phyloP scores from a whole-genome alignment of 345 rosid species.

The Triadica sebifera region DNA sequence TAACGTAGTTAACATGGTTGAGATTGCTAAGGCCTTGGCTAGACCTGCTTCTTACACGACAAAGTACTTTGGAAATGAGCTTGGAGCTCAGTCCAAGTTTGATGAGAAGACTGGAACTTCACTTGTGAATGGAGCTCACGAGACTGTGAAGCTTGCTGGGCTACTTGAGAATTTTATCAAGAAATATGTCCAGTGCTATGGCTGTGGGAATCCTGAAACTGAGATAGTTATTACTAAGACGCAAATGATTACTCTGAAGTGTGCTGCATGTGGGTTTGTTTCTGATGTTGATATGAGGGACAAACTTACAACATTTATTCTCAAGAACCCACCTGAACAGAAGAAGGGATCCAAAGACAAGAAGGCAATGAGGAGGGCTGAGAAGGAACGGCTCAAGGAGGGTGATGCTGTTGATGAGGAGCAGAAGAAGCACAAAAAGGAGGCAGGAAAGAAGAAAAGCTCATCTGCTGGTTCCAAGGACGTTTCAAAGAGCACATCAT shows the following conservation, averaged over 20 bases:
- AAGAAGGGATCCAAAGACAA: slow-evolving; percentile 66
- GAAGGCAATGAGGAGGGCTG: slow-evolving; percentile 87
- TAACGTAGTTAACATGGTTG: slow-evolving; percentile 85
- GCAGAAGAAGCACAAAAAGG: slow-evolving; percentile 62
- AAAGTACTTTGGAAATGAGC: slow-evolving; percentile 91
- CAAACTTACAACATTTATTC: slow-evolving; percentile 63
- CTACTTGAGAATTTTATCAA: slow-evolving; percentile 79
- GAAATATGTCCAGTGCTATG: slow-evolving; percentile 93
- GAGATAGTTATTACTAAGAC: slow-evolving; percentile 65
- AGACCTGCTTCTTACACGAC: slow-evolving; percentile 83
- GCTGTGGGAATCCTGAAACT: slow-evolving; percentile 91
- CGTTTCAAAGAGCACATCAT: slow-evolving; percentile 29
- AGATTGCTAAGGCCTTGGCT: slow-evolving; percentile 88
- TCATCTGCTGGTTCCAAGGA: slow-evolving; percentile 43
- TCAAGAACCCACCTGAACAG: slow-evolving; percentile 72
- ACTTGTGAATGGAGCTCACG: slow-evolving; percentile 88
- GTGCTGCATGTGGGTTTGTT: slow-evolving; percentile 83
- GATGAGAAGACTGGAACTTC: slow-evolving; percentile 79
- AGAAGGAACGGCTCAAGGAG: slow-evolving; percentile 86
- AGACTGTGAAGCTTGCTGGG: slow-evolving; percentile 66
- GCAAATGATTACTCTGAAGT: slow-evolving; percentile 68
- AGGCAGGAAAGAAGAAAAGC: slow-evolving; percentile 54
- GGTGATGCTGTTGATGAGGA: slow-evolving; percentile 89
- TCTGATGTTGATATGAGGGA: slow-evolving; percentile 91
- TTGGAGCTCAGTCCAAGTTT: slow-evolving; percentile 89